phyloP scores from a whole-genome alignment of 2,329 filamentous ascomycete genomes.

The Colletotrichum falcatum region DNA sequence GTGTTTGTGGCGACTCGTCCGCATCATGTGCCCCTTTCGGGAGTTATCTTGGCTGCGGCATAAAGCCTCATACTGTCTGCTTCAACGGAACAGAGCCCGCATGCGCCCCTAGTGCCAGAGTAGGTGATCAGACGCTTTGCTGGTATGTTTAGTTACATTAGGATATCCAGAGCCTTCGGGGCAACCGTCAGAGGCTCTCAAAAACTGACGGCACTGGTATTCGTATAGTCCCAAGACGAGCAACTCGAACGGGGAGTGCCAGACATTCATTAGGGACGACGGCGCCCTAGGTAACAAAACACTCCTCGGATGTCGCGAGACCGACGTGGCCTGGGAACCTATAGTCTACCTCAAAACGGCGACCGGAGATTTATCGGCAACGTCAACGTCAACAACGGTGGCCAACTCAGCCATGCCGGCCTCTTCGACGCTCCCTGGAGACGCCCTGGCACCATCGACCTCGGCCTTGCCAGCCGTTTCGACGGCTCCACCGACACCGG shows the following conservation, averaged over 20 bases:
- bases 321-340: slow-evolving; percentile 3
- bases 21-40: not conserved
- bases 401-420: not conserved
- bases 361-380: not conserved
- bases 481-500: not conserved
- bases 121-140: slow-evolving; percentile 21
- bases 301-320: slow-evolving; percentile 24
- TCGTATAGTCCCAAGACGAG: not conserved
- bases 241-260: slow-evolving; percentile 6
- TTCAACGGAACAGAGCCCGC: not conserved
- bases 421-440: not conserved
- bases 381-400: not conserved
- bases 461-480: not conserved
- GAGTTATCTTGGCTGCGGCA: slow-evolving; percentile 19
- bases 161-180: too few relatives aligned
- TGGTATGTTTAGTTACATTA: slow-evolving; percentile 7
- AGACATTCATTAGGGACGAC: slow-evolving; percentile 24
- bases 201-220: not conserved
- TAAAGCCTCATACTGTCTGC: not conserved
- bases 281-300: slow-evolving; percentile 16
- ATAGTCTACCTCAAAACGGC: slow-evolving; percentile 18
- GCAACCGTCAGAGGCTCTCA: not conserved
- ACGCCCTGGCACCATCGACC: not conserved
- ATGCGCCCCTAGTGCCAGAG: slow-evolving; percentile 3
- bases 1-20: not conserved